These are phyloP conservation scores for Crepidotus variabilis DNA, from an alignment of 768 basidiomycete species.

Conservation along the genomic window DNA sequence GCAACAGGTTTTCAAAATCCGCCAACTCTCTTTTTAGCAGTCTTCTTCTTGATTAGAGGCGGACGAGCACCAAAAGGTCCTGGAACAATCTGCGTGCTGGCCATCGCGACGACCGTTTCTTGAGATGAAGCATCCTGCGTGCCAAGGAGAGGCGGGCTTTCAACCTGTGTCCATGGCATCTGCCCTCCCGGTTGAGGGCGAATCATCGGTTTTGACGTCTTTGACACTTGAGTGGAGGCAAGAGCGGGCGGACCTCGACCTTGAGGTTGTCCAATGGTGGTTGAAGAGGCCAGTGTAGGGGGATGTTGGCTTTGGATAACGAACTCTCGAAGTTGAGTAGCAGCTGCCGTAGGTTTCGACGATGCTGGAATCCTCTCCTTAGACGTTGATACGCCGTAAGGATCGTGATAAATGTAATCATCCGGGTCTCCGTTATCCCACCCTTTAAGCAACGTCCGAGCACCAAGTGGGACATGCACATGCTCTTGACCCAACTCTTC, in stretches of 20 bases:
- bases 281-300: conserved; percentile 14
- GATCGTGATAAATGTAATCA: conserved; percentile 50
- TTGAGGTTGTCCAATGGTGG: neutral
- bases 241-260: neutral
- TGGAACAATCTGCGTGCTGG: conserved; percentile 69
- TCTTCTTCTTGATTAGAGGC: conserved; percentile 46
- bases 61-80: conserved; percentile 70
- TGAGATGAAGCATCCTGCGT: conserved; percentile 24
- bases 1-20: conserved; percentile 53
- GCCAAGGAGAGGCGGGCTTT: neutral
- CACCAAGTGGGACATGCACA: conserved; percentile 40
- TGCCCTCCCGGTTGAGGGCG: neutral
- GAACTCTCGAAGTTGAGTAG: neutral
- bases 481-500: conserved; percentile 8
- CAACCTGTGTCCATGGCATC: neutral
- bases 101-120: conserved; percentile 28
- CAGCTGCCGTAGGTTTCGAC: conserved; percentile 1
- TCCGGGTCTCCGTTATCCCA: conserved; percentile 62
- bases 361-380: conserved; percentile 9
- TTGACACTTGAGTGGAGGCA: neutral
- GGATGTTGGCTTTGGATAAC: conserved; percentile 10
- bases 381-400: conserved; percentile 32
- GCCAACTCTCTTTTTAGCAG: conserved; percentile 63
- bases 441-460: conserved; percentile 60
- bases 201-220: neutral